Evolutionary conservation across 225 moss, liverwort and hornwort species (phyloP).

Genomic region (Straminergon stramineum): DNA sequence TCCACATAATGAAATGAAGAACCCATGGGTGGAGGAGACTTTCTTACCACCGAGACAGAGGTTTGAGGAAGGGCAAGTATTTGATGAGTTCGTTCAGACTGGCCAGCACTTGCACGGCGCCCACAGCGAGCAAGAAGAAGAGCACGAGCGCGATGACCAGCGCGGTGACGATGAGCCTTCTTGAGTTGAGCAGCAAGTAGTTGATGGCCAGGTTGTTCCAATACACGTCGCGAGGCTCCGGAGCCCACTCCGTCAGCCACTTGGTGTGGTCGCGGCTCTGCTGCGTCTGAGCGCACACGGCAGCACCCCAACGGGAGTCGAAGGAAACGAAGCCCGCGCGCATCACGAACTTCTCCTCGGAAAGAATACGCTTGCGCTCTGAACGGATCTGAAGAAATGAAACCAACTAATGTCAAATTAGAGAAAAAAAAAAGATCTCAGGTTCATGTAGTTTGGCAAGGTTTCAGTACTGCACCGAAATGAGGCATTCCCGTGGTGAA

Average conservation of each 20-base stretch:
- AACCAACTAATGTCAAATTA: neutral
- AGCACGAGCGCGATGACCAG: slow-evolving; percentile 25
- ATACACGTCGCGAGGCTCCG: slow-evolving; percentile 83
- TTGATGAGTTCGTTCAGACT: slow-evolving; percentile 48
- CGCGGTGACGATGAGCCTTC: slow-evolving; percentile 26
- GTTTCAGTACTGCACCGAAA: too few species aligned
- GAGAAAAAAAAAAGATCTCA: neutral
- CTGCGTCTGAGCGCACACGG: slow-evolving; percentile 89
- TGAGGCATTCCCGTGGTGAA: neutral
- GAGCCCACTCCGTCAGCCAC: slow-evolving; percentile 93
- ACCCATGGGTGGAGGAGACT: neutral
- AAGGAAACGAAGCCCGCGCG: slow-evolving; percentile 85
- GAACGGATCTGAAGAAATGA: slow-evolving; percentile 23
- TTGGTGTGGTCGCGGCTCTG: slow-evolving; percentile 67
- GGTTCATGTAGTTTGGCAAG: neutral
- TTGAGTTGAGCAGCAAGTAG: slow-evolving; percentile 53
- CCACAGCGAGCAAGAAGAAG: slow-evolving; percentile 69
- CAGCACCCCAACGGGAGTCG: slow-evolving; percentile 80
- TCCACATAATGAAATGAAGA: neutral
- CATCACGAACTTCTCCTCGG: slow-evolving; percentile 42
- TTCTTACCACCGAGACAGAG: slow-evolving; percentile 34
- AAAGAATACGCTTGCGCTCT: slow-evolving; percentile 45
- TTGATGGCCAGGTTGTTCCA: slow-evolving; percentile 73
- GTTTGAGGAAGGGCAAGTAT: slow-evolving; percentile 37
- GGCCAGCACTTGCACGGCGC: slow-evolving; percentile 74